Conservation (phyloP, 345 rosid species). For the Camelina hispida region DNA sequence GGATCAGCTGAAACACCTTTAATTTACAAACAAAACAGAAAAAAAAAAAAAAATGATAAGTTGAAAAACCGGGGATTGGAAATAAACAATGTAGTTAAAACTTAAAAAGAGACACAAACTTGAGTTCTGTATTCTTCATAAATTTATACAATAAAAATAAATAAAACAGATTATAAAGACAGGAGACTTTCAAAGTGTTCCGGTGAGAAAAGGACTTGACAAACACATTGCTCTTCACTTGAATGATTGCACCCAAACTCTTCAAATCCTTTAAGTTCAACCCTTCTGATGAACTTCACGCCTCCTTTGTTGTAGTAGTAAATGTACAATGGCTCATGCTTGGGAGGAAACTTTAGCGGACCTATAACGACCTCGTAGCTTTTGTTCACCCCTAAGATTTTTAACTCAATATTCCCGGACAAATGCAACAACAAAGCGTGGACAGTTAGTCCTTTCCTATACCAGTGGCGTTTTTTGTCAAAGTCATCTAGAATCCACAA, state of each 20-base stretch:
- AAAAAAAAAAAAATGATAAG: too few relatives aligned
- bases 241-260: slow-evolving; percentile 6
- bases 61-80: too few relatives aligned
- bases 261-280: slow-evolving; percentile 12
- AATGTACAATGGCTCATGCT: background rate
- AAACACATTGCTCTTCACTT: slow-evolving; percentile 10
- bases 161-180: background rate
- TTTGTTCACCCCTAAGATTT: background rate
- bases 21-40: too few relatives aligned
- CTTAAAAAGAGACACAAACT: background rate
- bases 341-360: slow-evolving; percentile 15
- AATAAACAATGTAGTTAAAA: background rate
- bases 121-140: background rate
- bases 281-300: background rate
- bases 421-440: background rate
- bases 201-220: background rate
- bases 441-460: background rate
- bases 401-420: slow-evolving; percentile 8
- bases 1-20: too few relatives aligned
- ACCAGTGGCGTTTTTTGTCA: background rate
- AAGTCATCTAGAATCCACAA: background rate
- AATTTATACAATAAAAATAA: background rate
- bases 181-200: background rate
- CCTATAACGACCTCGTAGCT: background rate
- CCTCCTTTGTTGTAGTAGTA: background rate